Base-by-base conservation (phyloP, 169 alveolate genomes). In the Neospora caninum region DNA sequence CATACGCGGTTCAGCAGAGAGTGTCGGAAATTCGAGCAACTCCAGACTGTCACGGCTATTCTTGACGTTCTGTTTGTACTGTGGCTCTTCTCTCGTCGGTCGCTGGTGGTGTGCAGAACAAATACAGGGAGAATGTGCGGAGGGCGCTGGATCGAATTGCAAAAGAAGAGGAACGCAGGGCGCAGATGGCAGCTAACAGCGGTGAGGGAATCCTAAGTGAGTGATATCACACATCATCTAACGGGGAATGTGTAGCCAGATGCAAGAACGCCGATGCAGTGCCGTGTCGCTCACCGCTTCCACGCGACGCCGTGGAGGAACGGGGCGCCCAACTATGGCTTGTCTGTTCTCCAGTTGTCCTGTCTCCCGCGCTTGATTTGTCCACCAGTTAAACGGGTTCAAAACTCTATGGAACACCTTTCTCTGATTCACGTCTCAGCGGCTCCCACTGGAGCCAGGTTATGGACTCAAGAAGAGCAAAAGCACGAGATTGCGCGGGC, bases 61-160 rank as follows among this genome's bases (percentile, higher is more conserved):
- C 42, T 27, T n/a, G 25, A 70, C 83, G 29, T 36, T 10, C 29
- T 20, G 34, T 31, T 36, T 70, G 9, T 20, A 10, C 4, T 70
- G 10, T 36, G 20, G 29, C 29, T 31, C 83, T 70, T 20, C 18
- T 10, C 13, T n/a, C 42, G 9, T 70, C 39, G 83, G 34, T 31
- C 34, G 18, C 83, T 10, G 25, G 83, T 39, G 42, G 0, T 78
- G 18, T 34, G 31, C 89, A 82, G 89, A 25, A 82, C 38, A 39
- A 6, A 45, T 43, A 82, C 89, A 25, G 67, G 41, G 89, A 82
- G 41, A 41, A 29, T n/a, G 67, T 82, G 58, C 34, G 41, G 41
- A 82, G 41, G 27, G 89, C 89, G 38, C 89, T 82, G 25, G 69
- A 41, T 10, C 31, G 89, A 45, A 82, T 82, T 42, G 89, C 34